Evolutionary conservation across 805 yeast species (phyloP).

Genomic region (Wickerhamiella shivajii): DNA sequence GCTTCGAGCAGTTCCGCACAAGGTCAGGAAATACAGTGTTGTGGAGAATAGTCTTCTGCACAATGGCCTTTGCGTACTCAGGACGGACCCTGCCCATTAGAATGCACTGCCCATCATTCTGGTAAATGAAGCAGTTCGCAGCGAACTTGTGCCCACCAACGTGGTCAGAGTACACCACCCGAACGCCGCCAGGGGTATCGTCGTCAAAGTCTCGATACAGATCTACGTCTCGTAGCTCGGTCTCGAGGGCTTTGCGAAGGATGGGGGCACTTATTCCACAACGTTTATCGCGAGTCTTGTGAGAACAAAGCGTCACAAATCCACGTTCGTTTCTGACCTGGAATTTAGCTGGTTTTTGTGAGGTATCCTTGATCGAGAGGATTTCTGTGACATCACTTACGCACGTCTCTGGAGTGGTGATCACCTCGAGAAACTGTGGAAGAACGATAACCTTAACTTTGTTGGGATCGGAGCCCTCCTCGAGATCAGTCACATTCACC

Average conservation of each 20-base stretch:
- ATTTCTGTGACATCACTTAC: conserved; percentile 14
- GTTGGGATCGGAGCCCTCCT: conserved; percentile 8
- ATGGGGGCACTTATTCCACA: conserved; percentile 93
- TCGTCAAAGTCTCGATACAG: conserved; percentile 67
- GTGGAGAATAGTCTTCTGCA: conserved; percentile 58
- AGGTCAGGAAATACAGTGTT: conserved; percentile 58
- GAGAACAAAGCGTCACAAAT: conserved; percentile 67
- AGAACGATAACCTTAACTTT: conserved; percentile 14
- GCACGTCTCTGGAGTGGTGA: conserved; percentile 17
- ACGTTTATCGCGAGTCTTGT: conserved; percentile 75
- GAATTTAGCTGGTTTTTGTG: too few relatives aligned
- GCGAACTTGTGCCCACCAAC: conserved; percentile 95
- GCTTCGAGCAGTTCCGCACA: conserved; percentile 36
- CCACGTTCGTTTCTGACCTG: conserved; percentile 17
- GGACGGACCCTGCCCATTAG: conserved; percentile 88
- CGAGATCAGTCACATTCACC: conserved; percentile 20
- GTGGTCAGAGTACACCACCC: conserved; percentile 61
- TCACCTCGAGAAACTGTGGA: conserved; percentile 24
- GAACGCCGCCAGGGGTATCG: conserved; percentile 57
- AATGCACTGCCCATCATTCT: conserved; percentile 56
- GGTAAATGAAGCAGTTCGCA: conserved; percentile 72
- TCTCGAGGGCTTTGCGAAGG: conserved; percentile 64
- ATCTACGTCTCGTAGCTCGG: conserved; percentile 53
- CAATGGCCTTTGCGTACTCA: conserved; percentile 52
- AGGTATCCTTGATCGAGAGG: conserved; percentile 13